A percentile compares a stretch with the other conserved stretches of the same genome.
phyloP scores from a whole-genome alignment of 2,329 filamentous ascomycete genomes.

The Massarina eburnea region DNA sequence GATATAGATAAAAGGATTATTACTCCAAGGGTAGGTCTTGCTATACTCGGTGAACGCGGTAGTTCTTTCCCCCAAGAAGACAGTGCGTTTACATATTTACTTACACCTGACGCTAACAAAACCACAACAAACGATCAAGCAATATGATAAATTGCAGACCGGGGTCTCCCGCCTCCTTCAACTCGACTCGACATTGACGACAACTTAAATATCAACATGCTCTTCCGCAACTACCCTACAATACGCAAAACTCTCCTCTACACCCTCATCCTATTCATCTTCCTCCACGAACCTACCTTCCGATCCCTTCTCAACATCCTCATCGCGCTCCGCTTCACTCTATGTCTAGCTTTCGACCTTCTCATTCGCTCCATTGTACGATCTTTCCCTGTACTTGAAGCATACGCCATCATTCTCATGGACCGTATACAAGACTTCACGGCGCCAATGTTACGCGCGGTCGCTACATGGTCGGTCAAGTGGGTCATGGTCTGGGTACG shows the following conservation, averaged over 20 bases:
- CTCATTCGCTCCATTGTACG: neutral
- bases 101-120: too few species aligned
- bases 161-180: too few species aligned
- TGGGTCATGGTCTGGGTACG: neutral
- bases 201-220: too few species aligned
- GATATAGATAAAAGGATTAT: too few species aligned
- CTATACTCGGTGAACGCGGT: too few species aligned
- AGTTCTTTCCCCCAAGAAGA: too few species aligned
- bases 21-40: too few species aligned
- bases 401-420: neutral
- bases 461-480: neutral
- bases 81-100: too few species aligned
- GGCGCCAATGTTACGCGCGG: neutral
- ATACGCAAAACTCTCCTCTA: neutral
- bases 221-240: too few species aligned
- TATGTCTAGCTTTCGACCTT: neutral
- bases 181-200: too few species aligned
- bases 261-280: neutral
- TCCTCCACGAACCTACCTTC: neutral
- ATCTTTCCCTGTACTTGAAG: neutral
- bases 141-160: too few species aligned
- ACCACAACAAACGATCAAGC: too few species aligned
- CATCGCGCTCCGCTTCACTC: neutral
- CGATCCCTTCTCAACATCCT: neutral
- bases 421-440: neutral